A percentile compares a stretch with the other conserved stretches of the same genome.
These are phyloP conservation scores for Lizonia empirigonia DNA, from an alignment of 2,329 filamentous ascomycete species.

Conservation along the genomic window DNA sequence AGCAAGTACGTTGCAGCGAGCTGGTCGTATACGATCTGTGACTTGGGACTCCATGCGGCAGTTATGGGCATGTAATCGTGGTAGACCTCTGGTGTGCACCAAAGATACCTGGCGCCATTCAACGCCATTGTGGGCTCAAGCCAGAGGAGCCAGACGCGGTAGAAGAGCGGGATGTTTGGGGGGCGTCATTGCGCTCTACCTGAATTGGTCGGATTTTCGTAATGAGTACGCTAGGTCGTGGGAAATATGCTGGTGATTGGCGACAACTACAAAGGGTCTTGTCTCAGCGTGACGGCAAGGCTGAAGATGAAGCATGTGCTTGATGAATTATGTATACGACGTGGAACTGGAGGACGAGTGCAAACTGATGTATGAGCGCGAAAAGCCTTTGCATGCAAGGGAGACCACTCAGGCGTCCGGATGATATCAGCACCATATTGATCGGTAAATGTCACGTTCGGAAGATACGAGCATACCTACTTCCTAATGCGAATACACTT, in stretches of 20 bases:
- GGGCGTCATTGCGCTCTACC: constrained; percentile 18
- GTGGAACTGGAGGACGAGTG: background rate
- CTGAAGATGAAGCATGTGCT: background rate
- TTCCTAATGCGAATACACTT: too few species aligned
- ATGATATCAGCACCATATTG: background rate
- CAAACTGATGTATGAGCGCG: too few species aligned
- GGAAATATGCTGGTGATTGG: background rate
- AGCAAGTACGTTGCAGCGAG: constrained; percentile 78
- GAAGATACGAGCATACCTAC: too few species aligned
- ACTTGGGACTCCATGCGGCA: constrained; percentile 48
- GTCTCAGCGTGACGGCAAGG: background rate
- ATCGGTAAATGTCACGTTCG: too few species aligned
- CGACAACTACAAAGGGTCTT: background rate
- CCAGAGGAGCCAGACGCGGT: constrained; percentile 74
- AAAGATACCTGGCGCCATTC: constrained; percentile 59
- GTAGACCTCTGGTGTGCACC: constrained; percentile 60
- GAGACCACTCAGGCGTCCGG: background rate
- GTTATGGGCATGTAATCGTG: constrained; percentile 64
- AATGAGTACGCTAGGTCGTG: background rate
- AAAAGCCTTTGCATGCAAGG: background rate
- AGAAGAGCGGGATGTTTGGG: constrained; percentile 58
- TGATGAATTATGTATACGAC: background rate
- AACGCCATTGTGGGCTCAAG: constrained; percentile 66
- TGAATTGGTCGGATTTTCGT: background rate
- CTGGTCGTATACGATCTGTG: constrained; percentile 69